These are phyloP conservation scores for Vigna trinervia DNA, from an alignment of 306 rosid genomes.

Conservation along the genomic window DNA sequence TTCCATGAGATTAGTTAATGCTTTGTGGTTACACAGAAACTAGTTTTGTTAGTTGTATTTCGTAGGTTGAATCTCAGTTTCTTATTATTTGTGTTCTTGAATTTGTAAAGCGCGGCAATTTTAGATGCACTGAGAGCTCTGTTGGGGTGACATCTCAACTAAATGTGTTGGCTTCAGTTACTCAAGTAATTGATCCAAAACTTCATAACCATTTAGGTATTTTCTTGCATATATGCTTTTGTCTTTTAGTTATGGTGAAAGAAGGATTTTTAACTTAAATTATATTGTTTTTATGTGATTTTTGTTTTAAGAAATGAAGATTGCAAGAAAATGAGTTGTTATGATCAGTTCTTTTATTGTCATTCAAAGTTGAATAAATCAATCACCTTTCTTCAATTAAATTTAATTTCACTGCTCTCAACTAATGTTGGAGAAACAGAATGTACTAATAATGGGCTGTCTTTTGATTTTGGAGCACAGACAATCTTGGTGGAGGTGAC, in stretches of 20 bases:
- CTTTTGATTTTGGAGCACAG: conserved; percentile 64
- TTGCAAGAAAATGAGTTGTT: conserved; percentile 26
- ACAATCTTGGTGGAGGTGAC: conserved; percentile 95
- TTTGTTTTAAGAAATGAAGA: conserved; percentile 32
- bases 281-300: conserved; percentile 13
- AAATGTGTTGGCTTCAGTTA: conserved; percentile 80
- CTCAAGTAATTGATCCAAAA: conserved; percentile 96
- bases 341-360: conserved; percentile 5
- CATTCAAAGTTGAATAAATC: conserved; percentile 20
- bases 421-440: conserved; percentile 34
- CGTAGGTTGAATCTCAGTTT: conserved; percentile 43
- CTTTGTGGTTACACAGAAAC: background rate
- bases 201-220: conserved; percentile 97
- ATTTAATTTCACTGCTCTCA: conserved; percentile 33
- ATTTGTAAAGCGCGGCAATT: conserved; percentile 86
- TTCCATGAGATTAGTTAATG: conserved; percentile 15
- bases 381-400: background rate
- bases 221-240: conserved; percentile 36
- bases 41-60: conserved; percentile 29
- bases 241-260: conserved; percentile 38
- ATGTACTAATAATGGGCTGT: conserved; percentile 38
- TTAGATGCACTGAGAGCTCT: conserved; percentile 85
- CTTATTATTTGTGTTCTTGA: conserved; percentile 53
- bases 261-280: conserved; percentile 24
- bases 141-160: conserved; percentile 94